Evolutionary conservation across 441 rosid genomes (phyloP).

Genomic region (Aquilaria agallochum): DNA sequence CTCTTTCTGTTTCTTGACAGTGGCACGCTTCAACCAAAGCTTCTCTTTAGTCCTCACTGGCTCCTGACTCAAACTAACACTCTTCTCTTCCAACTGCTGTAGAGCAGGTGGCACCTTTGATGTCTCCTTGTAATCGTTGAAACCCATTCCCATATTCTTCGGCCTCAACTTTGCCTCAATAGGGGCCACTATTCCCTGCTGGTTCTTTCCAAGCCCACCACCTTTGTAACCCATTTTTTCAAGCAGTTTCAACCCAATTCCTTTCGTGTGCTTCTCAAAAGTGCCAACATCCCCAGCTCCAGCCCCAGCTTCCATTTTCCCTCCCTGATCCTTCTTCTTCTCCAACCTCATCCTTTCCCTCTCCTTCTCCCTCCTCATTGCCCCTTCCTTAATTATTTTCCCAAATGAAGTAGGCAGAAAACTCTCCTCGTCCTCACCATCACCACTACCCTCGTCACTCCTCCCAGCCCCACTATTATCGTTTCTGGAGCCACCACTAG

Average conservation of each 20-base stretch:
- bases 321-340: conserved; percentile 38
- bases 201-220: conserved; percentile 76
- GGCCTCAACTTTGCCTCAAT: conserved; percentile 75
- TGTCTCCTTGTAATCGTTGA: conserved; percentile 65
- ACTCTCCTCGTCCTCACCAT: conserved; percentile 21
- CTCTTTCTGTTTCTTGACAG: conserved; percentile 38
- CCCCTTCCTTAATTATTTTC: conserved; percentile 58
- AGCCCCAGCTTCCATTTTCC: conserved; percentile 25
- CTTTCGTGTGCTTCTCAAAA: conserved; percentile 72
- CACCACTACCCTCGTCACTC: conserved; percentile 13
- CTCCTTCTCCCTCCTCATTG: conserved; percentile 46
- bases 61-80: conserved; percentile 20
- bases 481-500: conserved; percentile 4
- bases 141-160: conserved; percentile 79
- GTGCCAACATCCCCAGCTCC: conserved; percentile 43
- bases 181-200: conserved; percentile 71
- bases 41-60: conserved; percentile 39
- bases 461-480: conserved; percentile 11
- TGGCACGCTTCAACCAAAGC: conserved; percentile 59
- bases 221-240: conserved; percentile 89
- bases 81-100: conserved; percentile 53
- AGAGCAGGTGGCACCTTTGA: conserved; percentile 34
- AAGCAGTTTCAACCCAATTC: conserved; percentile 70
- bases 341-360: conserved; percentile 39
- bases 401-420: conserved; percentile 65